Evolutionary conservation across 148 eudicot species (phyloP), one percentile per base, ranked within the genome.

Genomic region (Cornus florida): DNA sequence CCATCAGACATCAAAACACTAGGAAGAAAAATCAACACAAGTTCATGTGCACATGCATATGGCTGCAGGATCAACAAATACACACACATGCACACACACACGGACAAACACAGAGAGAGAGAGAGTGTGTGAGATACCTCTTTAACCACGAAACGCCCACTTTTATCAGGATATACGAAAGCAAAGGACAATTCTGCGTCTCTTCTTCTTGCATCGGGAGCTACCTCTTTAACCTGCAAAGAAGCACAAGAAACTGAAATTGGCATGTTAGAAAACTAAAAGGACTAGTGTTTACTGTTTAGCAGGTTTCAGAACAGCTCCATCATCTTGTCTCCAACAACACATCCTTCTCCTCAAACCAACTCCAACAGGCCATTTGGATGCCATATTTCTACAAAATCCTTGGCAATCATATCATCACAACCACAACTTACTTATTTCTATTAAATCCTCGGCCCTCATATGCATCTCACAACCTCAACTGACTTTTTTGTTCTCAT

Each of bases 221-320:
- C 90, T 64, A 92, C 97, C 90, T 94, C 92, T 87, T 86, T 90
- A 59, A 92, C 97, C 97, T 94, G 80, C 10, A 82, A 77, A 43
- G 48, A 0, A 43, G 48, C 38, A 35, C 0, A 39, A 53, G 7
- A 11, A 53, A 4, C 59, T 1, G 7, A 53, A 53, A 53, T 11
- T 17, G 0, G 59, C 19, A 53, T 53, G 59, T 53, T 53, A 53
- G 0, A 53, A 12, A 11, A 16, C 17, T 11, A 16, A 53, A 11
- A 11, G 59, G 19, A 11, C 10, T 53, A 0, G 4, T 16, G 19
- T 53, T 53, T 53, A 0, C 0, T 16, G 19, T 53, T 53, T 53
- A 16, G 16, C 19, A 48, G 59, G 59, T 53, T 43, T 43, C 48
- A 43, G 5, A 39, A 39, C 43, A 39, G 0, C 43, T 39, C 43